Evolutionary conservation across 192 early-diverging fungal species (phyloP), one percentile per base, ranked within the genome.

Genomic region (Backusella tuberculispora): DNA sequence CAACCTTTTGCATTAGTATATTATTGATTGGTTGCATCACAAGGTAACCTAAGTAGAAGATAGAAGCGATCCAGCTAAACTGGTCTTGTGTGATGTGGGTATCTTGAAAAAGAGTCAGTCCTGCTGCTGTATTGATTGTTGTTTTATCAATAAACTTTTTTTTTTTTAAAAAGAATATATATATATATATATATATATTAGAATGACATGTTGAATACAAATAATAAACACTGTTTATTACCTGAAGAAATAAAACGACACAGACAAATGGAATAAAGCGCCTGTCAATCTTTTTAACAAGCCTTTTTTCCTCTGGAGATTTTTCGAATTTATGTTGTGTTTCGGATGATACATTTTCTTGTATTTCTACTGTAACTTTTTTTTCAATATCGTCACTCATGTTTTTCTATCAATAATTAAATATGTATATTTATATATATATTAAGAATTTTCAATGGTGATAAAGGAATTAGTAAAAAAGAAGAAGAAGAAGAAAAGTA

Each of bases 31-130:
- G 6, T 64, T 80, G 46, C 19, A 69, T 44, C 3, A 17, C 41
- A 17, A 72, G 66, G 17, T 75, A 79, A 10, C 78, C 78, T 14
- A 79, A 41, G n/a, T 75, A 79, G 38, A 79, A 79, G 9, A 79
- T 17, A 5, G 78, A 79, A 5, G 63, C 73, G n/a, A 77, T 4
- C 26, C 37, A 65, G 44, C 74, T 53, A 41, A 48, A 80, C 5
- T 80, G 70, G 24, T 50, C 21, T 41, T 63, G 48, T 6, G 9
- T 42, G 2, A 73, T 67, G 47, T 68, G 15, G 7, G 74, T 80
- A 19, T 80, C 78, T 29, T 42, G 12, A 0, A 75, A 47, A 21
- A 80, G 50, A 7, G 71, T 71, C 14, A 76, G 66, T 12, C 72
- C 71, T 46, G 44, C 12, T 24, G 70, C 56, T 60, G 50, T 48